Conservation (phyloP, 768 basidiomycete species). For the Amanita polypyramis region DNA sequence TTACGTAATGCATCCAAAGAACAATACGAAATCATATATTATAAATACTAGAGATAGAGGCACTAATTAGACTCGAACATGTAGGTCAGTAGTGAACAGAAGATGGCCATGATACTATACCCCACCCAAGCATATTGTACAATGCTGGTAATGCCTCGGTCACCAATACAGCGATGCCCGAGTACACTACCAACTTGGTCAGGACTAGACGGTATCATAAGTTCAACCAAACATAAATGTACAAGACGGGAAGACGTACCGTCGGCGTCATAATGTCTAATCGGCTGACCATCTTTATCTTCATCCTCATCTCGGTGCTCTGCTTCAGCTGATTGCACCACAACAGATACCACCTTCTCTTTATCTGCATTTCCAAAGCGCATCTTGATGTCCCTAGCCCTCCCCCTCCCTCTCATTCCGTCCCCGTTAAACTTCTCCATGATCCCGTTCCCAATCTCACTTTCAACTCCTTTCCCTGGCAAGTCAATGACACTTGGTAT, state of each 20-base stretch:
- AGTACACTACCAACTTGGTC: conserved; percentile 86
- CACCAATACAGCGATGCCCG: conserved; percentile 70
- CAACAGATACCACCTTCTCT: conserved; percentile 15
- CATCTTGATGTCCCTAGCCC: conserved; percentile 7
- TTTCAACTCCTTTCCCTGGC: conserved; percentile 24
- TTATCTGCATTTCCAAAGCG: conserved; percentile 12
- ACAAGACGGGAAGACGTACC: conserved; percentile 36
- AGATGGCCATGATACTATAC: conserved; percentile 29
- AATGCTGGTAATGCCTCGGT: conserved; percentile 51
- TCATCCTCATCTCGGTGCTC: conserved; percentile 18
- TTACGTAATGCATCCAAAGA: too few species aligned
- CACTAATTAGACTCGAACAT: background rate
- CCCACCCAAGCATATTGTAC: conserved; percentile 65
- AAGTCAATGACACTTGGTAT: conserved; percentile 86
- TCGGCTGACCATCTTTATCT: conserved; percentile 24
- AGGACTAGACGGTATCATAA: conserved; percentile 46
- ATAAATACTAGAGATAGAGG: too few species aligned
- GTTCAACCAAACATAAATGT: background rate
- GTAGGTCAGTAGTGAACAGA: too few species aligned
- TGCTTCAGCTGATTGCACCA: conserved; percentile 15
- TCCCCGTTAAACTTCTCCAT: conserved; percentile 28
- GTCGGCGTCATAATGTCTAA: conserved; percentile 80
- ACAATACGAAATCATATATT: too few species aligned
- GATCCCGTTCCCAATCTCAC: conserved; percentile 29
- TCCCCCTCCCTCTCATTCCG: conserved; percentile 11